phyloP scores from a whole-genome alignment of 73 alveolate species.

The Strombidium stylifer region DNA sequence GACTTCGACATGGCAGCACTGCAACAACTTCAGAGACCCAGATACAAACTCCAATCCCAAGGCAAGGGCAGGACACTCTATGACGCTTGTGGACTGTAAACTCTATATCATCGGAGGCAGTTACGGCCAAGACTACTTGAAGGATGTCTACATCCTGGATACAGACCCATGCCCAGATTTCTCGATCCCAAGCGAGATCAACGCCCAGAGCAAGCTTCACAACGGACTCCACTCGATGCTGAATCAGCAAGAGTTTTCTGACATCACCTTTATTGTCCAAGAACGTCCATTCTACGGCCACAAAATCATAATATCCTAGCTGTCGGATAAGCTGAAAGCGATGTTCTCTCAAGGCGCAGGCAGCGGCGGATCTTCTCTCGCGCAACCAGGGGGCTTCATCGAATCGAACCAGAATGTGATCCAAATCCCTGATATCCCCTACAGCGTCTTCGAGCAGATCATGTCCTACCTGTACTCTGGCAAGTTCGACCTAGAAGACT shows the following conservation, averaged over 20 bases:
- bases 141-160: slow-evolving; percentile 68
- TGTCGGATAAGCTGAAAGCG: slow-evolving; percentile 56
- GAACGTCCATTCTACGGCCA: slow-evolving; percentile 81
- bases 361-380: slow-evolving; percentile 15
- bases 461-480: slow-evolving; percentile 73
- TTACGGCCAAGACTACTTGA: slow-evolving; percentile 75
- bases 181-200: slow-evolving; percentile 3
- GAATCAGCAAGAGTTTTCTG: slow-evolving; percentile 75
- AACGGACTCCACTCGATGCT: too few relatives aligned
- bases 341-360: background rate
- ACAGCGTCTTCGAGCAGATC: slow-evolving; percentile 56
- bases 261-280: slow-evolving; percentile 67
- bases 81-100: slow-evolving; percentile 56
- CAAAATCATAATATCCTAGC: slow-evolving; percentile 62
- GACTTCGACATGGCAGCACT: slow-evolving; percentile 45
- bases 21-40: slow-evolving; percentile 37
- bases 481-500: slow-evolving; percentile 72
- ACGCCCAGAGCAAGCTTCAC: slow-evolving; percentile 39
- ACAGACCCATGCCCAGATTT: slow-evolving; percentile 80
- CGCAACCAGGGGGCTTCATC: slow-evolving; percentile 68
- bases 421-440: slow-evolving; percentile 57
- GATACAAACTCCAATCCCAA: slow-evolving; percentile 57
- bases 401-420: slow-evolving; percentile 51
- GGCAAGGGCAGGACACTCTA: slow-evolving; percentile 92
- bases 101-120: slow-evolving; percentile 85